phyloP scores from a whole-genome alignment of 371 early-diverging fungal species.

The Dentiscutata heterogama region DNA sequence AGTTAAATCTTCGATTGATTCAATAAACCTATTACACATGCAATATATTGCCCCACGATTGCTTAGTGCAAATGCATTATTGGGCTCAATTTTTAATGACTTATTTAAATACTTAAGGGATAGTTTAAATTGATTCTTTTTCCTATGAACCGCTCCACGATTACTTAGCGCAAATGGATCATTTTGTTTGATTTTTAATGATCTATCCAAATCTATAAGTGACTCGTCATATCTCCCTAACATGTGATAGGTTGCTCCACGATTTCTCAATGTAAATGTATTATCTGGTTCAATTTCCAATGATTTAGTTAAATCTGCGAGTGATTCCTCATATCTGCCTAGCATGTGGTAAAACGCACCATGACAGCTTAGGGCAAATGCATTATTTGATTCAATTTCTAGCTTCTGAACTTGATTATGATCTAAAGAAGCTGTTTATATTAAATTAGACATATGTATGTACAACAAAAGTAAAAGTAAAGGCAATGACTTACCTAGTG shows the following conservation, averaged over 20 bases:
- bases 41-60: constrained; percentile 33
- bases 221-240: constrained; percentile 18
- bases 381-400: constrained; percentile 8
- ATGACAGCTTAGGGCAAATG: constrained; percentile 7
- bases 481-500: too few species aligned
- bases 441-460: too few species aligned
- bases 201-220: constrained; percentile 13
- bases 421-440: too few species aligned
- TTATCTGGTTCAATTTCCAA: constrained; percentile 2
- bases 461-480: too few species aligned
- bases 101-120: constrained; percentile 29
- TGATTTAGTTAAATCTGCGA: constrained; percentile 9
- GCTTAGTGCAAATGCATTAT: constrained; percentile 22
- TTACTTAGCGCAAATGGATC: not conserved
- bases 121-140: not conserved
- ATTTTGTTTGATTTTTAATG: constrained; percentile 28
- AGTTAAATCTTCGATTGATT: not conserved
- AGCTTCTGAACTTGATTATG: too few species aligned
- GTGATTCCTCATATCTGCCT: constrained; percentile 30
- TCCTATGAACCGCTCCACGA: constrained; percentile 23
- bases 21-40: not conserved
- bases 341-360: constrained; percentile 18
- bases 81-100: constrained; percentile 8
- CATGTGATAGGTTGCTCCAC: constrained; percentile 20
- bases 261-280: constrained; percentile 19